Evolutionary conservation across 257 asterid species (phyloP), one percentile per base, ranked within the genome.

Genomic region (Lycium ferocissimum): DNA sequence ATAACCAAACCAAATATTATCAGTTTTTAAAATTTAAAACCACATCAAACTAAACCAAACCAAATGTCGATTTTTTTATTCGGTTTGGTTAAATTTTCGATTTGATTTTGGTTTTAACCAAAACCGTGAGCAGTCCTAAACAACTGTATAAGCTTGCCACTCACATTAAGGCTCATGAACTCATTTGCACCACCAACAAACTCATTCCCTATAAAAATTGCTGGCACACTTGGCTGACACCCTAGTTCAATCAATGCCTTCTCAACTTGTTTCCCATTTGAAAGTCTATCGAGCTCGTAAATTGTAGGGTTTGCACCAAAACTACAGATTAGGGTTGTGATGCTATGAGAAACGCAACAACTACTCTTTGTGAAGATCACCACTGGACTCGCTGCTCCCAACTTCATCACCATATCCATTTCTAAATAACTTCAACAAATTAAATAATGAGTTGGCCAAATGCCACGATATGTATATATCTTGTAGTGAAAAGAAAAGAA

Each of bases 351-450:
- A 22, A 75, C 47, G 62, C 62, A 75, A 18, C 81, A 73, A 73
- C 61, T 45, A 45, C 43, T 73, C 7, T 47, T 47, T 0, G 12
- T 73, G 43, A 73, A 73, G 0, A 47, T 73, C 43, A 73, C 81
- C 20, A 73, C 61, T 1, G 61, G 3, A 0, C 12, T 73, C 2
- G 80, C 2, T 47, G 59, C 58, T 72, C 80, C 80, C 3, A 73
- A 45, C 40, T 73, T 73, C 61, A 47, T 73, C 81, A 45, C 81
- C 81, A 47, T 49, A 45, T 73, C 81, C 40, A 73, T 73, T 6
- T 47, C 20, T 73, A 1, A 9, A 0, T 5, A 61, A 0, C 0
- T 20, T 61, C 14, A 20, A n/a, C 5, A 59, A 59, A 59, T 59
- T 13, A 40, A 40, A 56, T 13, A 61, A 61, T 61, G 37, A 0